These are phyloP conservation scores for Vigna mungo DNA, from an alignment of 306 rosid species.

Conservation along the genomic window DNA sequence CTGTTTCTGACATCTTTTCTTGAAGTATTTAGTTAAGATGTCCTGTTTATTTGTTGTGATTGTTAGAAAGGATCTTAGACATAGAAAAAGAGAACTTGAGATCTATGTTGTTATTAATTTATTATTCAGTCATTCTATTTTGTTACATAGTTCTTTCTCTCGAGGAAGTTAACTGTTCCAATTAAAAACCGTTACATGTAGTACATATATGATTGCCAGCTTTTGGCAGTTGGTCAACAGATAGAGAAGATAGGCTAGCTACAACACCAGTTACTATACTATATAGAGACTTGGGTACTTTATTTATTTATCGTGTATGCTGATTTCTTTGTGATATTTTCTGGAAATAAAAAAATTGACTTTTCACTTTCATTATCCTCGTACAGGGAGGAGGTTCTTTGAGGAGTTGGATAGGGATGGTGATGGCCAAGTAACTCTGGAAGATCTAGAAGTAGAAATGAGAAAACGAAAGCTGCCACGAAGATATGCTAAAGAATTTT, in stretches of 20 bases:
- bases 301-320: background rate
- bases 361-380: slow-evolving; percentile 40
- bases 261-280: background rate
- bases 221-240: background rate
- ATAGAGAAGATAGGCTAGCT: slow-evolving; percentile 17
- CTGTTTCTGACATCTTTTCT: background rate
- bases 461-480: slow-evolving; percentile 94
- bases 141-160: background rate
- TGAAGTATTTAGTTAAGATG: background rate
- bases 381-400: slow-evolving; percentile 93
- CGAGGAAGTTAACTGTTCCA: background rate
- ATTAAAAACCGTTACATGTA: background rate
- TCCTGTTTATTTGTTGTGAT: background rate
- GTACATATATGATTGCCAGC: background rate
- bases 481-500: slow-evolving; percentile 93
- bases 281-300: background rate
- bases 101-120: background rate
- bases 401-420: slow-evolving; percentile 98
- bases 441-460: slow-evolving; percentile 93
- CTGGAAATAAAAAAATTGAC: slow-evolving; percentile 19
- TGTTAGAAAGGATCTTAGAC: background rate
- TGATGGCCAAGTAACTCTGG: slow-evolving; percentile 93
- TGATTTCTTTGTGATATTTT: slow-evolving; percentile 29
- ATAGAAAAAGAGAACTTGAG: background rate
- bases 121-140: background rate